Evolutionary conservation across 441 rosid species (phyloP).

Genomic region (Gossypium schwendimanii): DNA sequence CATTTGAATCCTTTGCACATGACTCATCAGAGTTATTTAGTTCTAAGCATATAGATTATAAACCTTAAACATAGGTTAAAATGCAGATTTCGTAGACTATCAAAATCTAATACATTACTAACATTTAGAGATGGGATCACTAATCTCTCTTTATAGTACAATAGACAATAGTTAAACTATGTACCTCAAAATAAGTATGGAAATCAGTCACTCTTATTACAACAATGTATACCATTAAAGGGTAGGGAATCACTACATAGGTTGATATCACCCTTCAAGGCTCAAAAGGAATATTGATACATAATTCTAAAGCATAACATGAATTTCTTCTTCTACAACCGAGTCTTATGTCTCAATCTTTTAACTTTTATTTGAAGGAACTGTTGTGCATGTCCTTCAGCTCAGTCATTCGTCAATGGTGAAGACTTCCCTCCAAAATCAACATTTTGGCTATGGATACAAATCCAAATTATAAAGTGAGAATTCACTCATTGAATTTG

Average conservation of each 20-base stretch:
- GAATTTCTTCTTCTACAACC: constrained; percentile 7
- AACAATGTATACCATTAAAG: constrained; percentile 10
- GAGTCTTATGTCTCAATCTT: constrained; percentile 12
- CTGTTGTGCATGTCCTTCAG: constrained; percentile 44
- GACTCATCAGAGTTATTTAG: not conserved
- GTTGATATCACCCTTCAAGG: constrained; percentile 1
- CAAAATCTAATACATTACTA: not conserved
- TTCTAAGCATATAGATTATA: not conserved
- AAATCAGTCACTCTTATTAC: constrained; percentile 8
- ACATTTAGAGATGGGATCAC: not conserved
- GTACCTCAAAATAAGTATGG: not conserved
- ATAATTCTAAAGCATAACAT: not conserved
- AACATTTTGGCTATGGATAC: constrained; percentile 36
- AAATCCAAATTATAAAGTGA: constrained; percentile 34
- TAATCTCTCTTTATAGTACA: not conserved
- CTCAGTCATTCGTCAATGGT: constrained; percentile 43
- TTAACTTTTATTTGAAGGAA: constrained; percentile 44
- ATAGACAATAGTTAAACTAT: not conserved
- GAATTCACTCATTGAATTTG: constrained; percentile 30
- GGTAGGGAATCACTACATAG: not conserved
- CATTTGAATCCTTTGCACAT: not conserved
- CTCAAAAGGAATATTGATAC: not conserved
- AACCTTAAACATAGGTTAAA: not conserved
- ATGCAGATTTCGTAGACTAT: not conserved
- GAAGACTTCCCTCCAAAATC: constrained; percentile 31